A percentile compares a stretch with the other conserved stretches of the same genome.
These are phyloP conservation scores for Alliaria petiolata DNA, from an alignment of 345 rosid genomes.

Conservation along the genomic window DNA sequence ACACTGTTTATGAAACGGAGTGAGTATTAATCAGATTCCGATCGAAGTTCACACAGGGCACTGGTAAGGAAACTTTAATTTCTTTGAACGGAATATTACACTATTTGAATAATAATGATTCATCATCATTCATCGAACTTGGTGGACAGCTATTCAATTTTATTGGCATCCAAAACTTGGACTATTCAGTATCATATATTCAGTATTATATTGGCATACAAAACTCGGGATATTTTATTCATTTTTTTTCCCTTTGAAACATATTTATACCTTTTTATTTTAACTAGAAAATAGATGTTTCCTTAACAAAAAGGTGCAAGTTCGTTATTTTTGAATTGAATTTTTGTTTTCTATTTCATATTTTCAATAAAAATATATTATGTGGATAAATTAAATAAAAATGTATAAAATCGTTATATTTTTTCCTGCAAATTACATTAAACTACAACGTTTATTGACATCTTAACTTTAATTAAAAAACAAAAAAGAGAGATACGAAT, in stretches of 20 bases:
- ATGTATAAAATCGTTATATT: too few species aligned
- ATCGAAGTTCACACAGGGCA: not conserved
- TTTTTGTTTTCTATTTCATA: too few species aligned
- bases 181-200: too few species aligned
- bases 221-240: not conserved
- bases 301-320: not conserved
- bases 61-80: not conserved
- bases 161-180: too few species aligned
- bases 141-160: too few species aligned
- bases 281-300: not conserved
- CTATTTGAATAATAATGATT: not conserved
- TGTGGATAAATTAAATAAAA: not conserved
- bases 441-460: too few species aligned
- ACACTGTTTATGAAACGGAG: too few species aligned
- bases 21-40: not conserved
- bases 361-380: too few species aligned
- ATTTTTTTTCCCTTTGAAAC: not conserved
- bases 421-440: too few species aligned
- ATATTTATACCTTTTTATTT: not conserved
- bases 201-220: not conserved
- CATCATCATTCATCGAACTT: not conserved
- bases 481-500: not conserved
- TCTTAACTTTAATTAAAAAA: too few species aligned
- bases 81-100: not conserved
- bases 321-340: not conserved